A percentile compares a stretch with the other conserved stretches of the same genome.
Conservation (phyloP, 805 yeast species). For the Maudiozyma barnettii region DNA sequence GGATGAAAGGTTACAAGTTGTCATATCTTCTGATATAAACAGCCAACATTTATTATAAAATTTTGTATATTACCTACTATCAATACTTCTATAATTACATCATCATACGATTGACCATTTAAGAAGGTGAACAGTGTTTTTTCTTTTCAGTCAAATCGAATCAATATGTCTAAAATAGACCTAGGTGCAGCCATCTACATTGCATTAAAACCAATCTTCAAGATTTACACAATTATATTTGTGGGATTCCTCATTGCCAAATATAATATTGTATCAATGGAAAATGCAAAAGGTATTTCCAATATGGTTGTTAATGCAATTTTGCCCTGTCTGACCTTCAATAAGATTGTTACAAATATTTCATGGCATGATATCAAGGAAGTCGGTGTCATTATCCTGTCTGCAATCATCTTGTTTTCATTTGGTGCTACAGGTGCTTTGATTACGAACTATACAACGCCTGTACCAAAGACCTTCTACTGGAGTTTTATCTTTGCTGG, state of each 20-base stretch:
- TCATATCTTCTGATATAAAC: no score
- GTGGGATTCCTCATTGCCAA: constrained; percentile 59
- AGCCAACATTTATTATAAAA: no score
- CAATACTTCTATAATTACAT: no score
- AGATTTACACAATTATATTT: constrained; percentile 62
- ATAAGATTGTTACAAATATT: constrained; percentile 58
- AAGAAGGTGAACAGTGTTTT: no score
- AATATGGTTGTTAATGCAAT: constrained; percentile 58
- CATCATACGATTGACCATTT: no score
- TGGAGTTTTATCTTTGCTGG: constrained; percentile 72
- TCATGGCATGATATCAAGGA: constrained; percentile 59
- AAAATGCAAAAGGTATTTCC: constrained; percentile 61
- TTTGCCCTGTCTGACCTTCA: constrained; percentile 67
- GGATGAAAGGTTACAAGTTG: no score
- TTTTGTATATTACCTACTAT: no score
- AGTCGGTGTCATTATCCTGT: constrained; percentile 53
- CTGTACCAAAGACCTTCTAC: constrained; percentile 61
- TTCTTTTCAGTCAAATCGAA: no score
- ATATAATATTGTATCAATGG: constrained; percentile 52
- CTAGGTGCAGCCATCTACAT: constrained; percentile 65
- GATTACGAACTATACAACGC: constrained; percentile 37
- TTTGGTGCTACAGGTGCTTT: constrained; percentile 38
- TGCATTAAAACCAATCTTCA: constrained; percentile 78
- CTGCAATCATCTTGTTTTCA: constrained; percentile 36
- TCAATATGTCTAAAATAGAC: background rate